Evolutionary conservation across 768 basidiomycete genomes (phyloP).

Genomic region (Cytidiella melzeri): DNA sequence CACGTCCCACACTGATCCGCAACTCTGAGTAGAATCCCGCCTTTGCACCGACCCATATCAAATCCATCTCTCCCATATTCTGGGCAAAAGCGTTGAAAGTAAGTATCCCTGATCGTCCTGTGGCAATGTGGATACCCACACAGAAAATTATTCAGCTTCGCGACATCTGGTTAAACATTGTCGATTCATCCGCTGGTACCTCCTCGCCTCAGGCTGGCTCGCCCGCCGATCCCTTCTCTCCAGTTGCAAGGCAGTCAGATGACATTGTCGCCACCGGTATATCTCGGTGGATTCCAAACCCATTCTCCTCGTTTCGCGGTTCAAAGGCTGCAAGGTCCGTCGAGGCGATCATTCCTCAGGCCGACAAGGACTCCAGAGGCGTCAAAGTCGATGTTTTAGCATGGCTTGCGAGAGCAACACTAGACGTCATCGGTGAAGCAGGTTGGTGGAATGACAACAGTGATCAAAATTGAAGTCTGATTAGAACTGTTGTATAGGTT

Average conservation of each 20-base stretch:
- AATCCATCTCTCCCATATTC: conserved; percentile 49
- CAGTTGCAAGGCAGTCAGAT: conserved; percentile 7
- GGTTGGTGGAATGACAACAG: conserved; percentile 28
- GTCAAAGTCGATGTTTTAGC: conserved; percentile 49
- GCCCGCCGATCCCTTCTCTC: conserved; percentile 1
- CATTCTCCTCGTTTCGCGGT: conserved; percentile 19
- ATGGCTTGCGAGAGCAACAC: conserved; percentile 62
- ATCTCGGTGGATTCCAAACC: conserved; percentile 14
- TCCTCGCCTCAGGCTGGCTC: conserved; percentile 2
- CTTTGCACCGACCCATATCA: conserved; percentile 45
- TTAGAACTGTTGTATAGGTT: conserved; percentile 45
- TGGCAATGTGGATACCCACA: not conserved
- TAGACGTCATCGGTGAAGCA: conserved; percentile 75
- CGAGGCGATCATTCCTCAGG: not conserved
- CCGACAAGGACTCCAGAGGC: not conserved
- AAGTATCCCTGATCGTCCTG: conserved; percentile 13
- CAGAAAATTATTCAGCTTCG: conserved; percentile 32
- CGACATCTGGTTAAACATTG: conserved; percentile 34
- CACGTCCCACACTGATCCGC: not conserved
- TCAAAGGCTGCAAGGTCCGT: conserved; percentile 15
- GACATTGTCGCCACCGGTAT: conserved; percentile 12
- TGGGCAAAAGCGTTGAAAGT: conserved; percentile 51
- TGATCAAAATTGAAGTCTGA: not conserved
- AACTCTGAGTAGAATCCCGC: conserved; percentile 36
- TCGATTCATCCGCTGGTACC: conserved; percentile 7